These are phyloP conservation scores for Rhododendron kiyosumense DNA, from an alignment of 148 eudicot species.

Conservation along the genomic window DNA sequence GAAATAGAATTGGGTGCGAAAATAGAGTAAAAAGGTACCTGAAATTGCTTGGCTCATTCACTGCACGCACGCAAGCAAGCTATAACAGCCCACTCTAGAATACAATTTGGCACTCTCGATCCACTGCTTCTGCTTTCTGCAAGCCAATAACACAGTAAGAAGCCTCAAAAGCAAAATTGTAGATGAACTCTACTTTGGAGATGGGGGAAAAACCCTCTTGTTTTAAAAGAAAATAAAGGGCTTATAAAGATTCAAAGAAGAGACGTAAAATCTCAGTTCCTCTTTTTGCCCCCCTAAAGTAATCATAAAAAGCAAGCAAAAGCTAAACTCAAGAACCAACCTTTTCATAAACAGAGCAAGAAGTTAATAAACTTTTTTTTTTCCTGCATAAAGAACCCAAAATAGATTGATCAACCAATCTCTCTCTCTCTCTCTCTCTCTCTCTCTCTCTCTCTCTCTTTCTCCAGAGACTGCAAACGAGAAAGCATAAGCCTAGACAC, in stretches of 20 bases:
- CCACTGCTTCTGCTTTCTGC: constrained; percentile 12
- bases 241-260: background rate
- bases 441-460: background rate
- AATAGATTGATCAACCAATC: background rate
- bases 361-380: constrained; percentile 18
- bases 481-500: background rate
- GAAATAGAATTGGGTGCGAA: constrained; percentile 10
- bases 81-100: constrained; percentile 12
- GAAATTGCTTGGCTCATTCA: constrained; percentile 27
- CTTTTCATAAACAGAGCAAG: constrained; percentile 40
- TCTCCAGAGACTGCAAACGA: constrained; percentile 11
- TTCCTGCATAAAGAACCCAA: constrained; percentile 28
- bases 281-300: background rate
- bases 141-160: constrained; percentile 20
- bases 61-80: constrained; percentile 25
- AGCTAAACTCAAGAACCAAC: constrained; percentile 35
- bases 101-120: background rate
- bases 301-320: constrained; percentile 16
- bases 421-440: background rate
- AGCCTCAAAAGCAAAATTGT: constrained; percentile 2
- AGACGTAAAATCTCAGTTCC: background rate
- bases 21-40: constrained; percentile 26
- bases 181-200: background rate
- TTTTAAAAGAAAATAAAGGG: too few relatives aligned
- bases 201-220: background rate